A percentile compares a stretch with the other conserved stretches of the same genome.
Conservation (phyloP, 176 grass and related monocot species). For the Chloris gayana region DNA sequence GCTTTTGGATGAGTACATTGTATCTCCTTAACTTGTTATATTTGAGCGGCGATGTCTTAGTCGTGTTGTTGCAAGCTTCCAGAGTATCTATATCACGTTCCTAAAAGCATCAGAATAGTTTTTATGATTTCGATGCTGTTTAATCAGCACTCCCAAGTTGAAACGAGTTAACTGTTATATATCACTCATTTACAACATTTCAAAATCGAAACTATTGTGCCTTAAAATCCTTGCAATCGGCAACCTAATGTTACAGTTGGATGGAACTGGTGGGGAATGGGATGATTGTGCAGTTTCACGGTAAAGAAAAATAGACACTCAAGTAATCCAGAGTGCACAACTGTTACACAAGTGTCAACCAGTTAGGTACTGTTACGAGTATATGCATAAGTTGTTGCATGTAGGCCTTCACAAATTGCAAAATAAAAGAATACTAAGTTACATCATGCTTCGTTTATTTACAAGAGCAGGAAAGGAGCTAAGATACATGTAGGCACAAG, state of each 20-base stretch:
- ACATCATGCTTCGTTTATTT: conserved; percentile 35
- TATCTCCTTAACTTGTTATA: conserved; percentile 29
- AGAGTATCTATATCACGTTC: background rate
- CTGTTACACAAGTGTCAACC: background rate
- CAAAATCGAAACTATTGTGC: background rate
- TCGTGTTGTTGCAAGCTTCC: background rate
- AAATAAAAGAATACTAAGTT: conserved; percentile 42
- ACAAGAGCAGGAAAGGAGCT: conserved; percentile 32
- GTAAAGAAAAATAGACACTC: background rate
- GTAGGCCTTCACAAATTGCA: conserved; percentile 7
- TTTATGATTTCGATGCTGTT: background rate
- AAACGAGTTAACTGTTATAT: background rate
- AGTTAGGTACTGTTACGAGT: conserved; percentile 12
- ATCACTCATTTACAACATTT: background rate
- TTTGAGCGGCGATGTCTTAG: background rate
- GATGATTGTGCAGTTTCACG: background rate
- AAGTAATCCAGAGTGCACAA: background rate
- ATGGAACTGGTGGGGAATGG: background rate
- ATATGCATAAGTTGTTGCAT: conserved; percentile 6
- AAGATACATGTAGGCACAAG: conserved; percentile 9
- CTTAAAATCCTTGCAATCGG: background rate
- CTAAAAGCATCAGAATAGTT: background rate
- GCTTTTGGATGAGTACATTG: background rate
- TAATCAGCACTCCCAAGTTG: background rate
- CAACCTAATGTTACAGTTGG: background rate